Conservation (phyloP, 1,284 basidiomycete genomes). For the Apiotrichum mycotoxinovorans region DNA sequence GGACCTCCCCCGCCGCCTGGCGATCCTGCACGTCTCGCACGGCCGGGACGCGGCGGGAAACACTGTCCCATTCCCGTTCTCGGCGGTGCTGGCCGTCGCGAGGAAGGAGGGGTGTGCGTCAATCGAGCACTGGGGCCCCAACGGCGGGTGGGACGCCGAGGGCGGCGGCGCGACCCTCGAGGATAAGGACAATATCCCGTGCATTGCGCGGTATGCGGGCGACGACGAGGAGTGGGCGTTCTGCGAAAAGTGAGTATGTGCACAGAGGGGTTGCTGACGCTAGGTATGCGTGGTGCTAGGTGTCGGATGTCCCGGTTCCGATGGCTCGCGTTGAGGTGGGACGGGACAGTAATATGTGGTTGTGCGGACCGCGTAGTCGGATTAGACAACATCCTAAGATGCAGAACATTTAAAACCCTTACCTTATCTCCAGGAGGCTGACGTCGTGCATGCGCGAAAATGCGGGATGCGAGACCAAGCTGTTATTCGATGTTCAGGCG, state of each 20-base stretch:
- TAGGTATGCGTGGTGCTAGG: conserved; percentile 8
- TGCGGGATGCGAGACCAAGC: no score
- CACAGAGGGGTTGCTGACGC: neutral
- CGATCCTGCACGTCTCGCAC: neutral
- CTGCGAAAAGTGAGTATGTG: conserved; percentile 9
- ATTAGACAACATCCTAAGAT: no score
- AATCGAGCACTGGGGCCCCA: conserved; percentile 15
- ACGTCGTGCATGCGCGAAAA: no score
- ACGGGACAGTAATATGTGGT: no score
- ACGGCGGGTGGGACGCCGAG: conserved; percentile 3
- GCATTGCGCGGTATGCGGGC: conserved; percentile 10
- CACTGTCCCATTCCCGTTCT: neutral
- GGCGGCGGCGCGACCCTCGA: neutral
- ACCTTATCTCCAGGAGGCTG: no score
- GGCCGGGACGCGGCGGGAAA: neutral
- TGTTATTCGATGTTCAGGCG: no score
- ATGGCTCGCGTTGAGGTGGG: no score
- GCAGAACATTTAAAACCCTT: no score
- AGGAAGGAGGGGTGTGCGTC: conserved; percentile 2
- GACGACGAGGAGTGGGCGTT: conserved; percentile 12
- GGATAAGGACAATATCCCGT: neutral
- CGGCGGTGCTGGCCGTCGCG: conserved; percentile 4
- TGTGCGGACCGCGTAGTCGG: no score
- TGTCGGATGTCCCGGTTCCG: no score
- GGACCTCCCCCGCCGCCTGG: neutral